phyloP scores from a whole-genome alignment of 768 basidiomycete species.

The Mrakia frigida region DNA sequence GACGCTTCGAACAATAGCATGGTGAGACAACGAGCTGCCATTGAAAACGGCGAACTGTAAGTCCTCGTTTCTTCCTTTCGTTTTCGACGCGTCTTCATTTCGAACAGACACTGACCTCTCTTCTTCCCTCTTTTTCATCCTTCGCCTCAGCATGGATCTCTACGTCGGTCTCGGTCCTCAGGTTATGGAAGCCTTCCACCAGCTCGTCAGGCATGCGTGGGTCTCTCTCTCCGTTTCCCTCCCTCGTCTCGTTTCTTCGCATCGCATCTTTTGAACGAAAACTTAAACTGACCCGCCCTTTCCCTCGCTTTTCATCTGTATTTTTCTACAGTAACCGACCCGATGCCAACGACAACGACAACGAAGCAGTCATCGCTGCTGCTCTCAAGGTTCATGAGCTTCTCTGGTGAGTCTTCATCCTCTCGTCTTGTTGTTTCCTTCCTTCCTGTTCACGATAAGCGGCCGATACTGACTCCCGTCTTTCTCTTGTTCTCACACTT shows the following conservation, averaged over 20 bases:
- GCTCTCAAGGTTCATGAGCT: background rate
- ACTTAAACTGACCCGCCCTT: background rate
- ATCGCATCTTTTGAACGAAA: background rate
- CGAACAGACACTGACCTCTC: background rate
- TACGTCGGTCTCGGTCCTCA: background rate
- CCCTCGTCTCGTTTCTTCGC: background rate
- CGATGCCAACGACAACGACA: background rate
- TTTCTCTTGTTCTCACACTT: background rate
- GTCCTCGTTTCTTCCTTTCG: background rate
- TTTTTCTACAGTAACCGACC: background rate
- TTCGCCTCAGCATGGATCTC: background rate
- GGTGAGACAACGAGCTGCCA: background rate
- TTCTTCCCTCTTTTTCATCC: background rate
- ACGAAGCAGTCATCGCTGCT: background rate
- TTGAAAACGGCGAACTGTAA: background rate
- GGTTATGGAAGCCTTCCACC: background rate
- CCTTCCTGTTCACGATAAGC: background rate
- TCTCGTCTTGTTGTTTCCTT: background rate
- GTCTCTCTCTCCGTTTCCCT: background rate
- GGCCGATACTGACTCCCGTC: background rate
- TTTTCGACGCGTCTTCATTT: too few species aligned
- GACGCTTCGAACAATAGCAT: background rate
- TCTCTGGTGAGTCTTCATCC: background rate
- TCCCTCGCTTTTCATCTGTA: background rate
- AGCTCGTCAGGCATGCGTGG: background rate